Evolutionary conservation across 352 stramenopile species (phyloP).

Genomic region (Globisporangium spinosum): DNA sequence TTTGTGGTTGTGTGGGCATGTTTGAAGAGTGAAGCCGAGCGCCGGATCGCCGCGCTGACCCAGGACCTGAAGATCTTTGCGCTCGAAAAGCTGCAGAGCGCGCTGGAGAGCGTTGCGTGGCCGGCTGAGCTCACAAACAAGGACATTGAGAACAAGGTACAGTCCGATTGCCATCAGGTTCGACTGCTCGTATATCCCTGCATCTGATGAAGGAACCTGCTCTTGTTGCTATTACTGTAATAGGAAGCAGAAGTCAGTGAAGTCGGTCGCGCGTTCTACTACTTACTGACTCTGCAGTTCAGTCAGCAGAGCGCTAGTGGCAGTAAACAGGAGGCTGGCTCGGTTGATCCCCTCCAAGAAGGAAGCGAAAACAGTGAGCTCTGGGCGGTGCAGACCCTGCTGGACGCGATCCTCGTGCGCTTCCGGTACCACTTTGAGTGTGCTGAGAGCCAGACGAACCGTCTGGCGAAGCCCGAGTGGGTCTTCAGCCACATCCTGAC

Average conservation of each 20-base stretch:
- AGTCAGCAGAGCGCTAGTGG: conserved; percentile 29
- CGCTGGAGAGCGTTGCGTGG: conserved; percentile 47
- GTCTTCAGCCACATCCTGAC: conserved; percentile 57
- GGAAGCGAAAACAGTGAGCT: conserved; percentile 24
- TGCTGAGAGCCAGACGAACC: conserved; percentile 62
- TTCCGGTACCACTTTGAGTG: conserved; percentile 78
- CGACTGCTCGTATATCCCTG: not conserved
- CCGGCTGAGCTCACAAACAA: conserved; percentile 32
- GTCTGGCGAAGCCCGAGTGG: conserved; percentile 74
- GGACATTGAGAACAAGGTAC: conserved; percentile 30
- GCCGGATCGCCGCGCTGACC: conserved; percentile 43
- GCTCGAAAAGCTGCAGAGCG: conserved; percentile 45
- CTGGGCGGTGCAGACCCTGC: conserved; percentile 63
- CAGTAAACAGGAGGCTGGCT: not conserved
- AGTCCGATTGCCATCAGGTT: not conserved
- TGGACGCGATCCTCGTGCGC: conserved; percentile 51
- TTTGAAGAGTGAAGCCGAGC: conserved; percentile 25
- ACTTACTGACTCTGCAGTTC: conserved; percentile 56
- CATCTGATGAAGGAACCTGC: not conserved
- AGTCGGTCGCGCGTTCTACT: conserved; percentile 43
- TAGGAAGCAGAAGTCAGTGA: conserved; percentile 27
- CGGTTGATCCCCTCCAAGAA: not conserved
- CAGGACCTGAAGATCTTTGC: conserved; percentile 46
- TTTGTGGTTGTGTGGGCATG: too few relatives aligned
- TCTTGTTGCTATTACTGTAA: conserved; percentile 3